Base-by-base conservation (phyloP, 2,329 filamentous ascomycete genomes). In the Penicillium verrucosum region DNA sequence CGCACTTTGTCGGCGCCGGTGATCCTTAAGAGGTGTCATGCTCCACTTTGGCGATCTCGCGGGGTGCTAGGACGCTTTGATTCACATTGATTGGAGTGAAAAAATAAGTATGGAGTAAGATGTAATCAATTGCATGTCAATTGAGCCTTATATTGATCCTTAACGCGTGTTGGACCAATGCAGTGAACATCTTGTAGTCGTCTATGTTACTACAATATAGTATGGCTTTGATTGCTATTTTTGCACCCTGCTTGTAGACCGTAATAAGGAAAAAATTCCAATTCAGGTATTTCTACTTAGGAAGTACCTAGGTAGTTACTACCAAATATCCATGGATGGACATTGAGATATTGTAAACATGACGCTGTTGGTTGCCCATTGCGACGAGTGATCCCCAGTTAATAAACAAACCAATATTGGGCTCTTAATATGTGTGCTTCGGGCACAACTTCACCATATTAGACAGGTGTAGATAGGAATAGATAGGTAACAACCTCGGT, bases 281-380 rank as follows among this genome's bases (percentile, higher is more conserved):
- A 29, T 29, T 29, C 27, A 29, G 12, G 6, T 14, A 14, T 21
- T n/a, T 12, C 9, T 29, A 11, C 25, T 29, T 3, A 7, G 14
- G 3, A 14, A 40, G 23, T 6, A 41, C 18, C 18, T 18, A 18
- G 18, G 18, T 18, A 2, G 18, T 18, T 18, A 18, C 21, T 21
- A 21, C 21, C 21, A 21, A 21, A 21, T 21, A 21, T 3, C 25
- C 25, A 27, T 27, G 25, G 25, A 45, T 23, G 32, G 29, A 16
- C 29, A 32, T 45, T 23, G 7, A 32, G 29, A 32, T 30, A 8
- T 32, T 21, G 16, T 34, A 42, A n/a, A 38, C 11, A 57, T 42
- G 45, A 36, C 42, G 46, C n/a, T 41, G 14, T 38, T 50, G 61
- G 64, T 66, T 65, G 64, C 62, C 62, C 59, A 57, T 55, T 61